Conservation (phyloP, 2,329 filamentous ascomycete genomes). For the Ceratocystis papillata region DNA sequence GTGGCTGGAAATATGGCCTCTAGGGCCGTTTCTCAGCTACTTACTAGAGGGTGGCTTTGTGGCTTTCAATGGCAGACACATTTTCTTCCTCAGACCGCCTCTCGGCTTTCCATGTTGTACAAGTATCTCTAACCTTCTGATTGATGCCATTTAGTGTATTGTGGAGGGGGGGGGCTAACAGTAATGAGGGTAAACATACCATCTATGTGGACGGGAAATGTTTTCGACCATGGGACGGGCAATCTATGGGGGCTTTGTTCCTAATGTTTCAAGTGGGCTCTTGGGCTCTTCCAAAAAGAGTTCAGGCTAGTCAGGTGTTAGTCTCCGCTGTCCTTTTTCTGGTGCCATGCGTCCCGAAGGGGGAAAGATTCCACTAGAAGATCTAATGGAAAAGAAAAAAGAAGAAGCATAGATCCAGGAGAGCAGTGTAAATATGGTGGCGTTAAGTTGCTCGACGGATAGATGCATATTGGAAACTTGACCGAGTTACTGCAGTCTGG, state of each 20-base stretch:
- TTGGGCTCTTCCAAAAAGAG: too few species aligned
- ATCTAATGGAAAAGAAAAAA: neutral
- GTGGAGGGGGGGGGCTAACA: neutral
- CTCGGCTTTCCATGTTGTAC: slow-evolving; percentile 6
- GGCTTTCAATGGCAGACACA: neutral
- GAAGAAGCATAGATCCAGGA: neutral
- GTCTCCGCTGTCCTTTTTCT: neutral
- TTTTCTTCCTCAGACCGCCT: slow-evolving; percentile 2
- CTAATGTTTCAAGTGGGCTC: too few species aligned
- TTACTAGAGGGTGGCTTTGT: neutral
- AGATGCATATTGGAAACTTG: neutral
- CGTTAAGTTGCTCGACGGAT: neutral
- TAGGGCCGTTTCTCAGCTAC: neutral
- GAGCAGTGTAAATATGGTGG: neutral
- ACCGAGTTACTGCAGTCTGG: neutral
- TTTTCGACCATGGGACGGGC: neutral
- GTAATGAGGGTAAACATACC: neutral
- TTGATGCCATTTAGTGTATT: neutral
- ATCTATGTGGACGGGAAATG: neutral
- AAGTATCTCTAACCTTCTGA: neutral
- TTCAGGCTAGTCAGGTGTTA: too few species aligned
- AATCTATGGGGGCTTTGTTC: neutral
- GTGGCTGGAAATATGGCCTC: slow-evolving; percentile 8
- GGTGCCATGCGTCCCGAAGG: neutral
- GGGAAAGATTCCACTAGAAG: neutral